phyloP scores from a whole-genome alignment of 176 grass and related monocot genomes.

The Aegilops tauschii region DNA sequence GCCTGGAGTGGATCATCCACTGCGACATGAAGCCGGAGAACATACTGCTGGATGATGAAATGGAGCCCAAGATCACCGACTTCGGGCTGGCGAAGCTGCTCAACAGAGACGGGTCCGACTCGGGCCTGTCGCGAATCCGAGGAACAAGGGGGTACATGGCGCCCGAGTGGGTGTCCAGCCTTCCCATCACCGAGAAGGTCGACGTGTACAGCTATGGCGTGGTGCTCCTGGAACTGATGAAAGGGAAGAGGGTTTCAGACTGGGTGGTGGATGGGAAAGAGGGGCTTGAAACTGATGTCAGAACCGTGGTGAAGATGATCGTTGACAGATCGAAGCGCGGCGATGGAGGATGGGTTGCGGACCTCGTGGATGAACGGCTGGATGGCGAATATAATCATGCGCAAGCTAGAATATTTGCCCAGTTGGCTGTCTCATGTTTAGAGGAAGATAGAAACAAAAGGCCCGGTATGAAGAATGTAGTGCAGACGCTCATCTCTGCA shows the following conservation, averaged over 20 bases:
- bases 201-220: constrained; percentile 10
- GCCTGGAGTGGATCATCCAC: constrained; percentile 24
- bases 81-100: constrained; percentile 5
- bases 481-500: constrained; percentile 19
- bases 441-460: constrained; percentile 25
- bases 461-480: constrained; percentile 10
- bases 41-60: constrained; percentile 7
- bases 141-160: constrained; percentile 21
- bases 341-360: neutral
- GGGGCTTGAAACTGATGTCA: neutral
- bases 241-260: neutral
- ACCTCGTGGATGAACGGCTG: constrained; percentile 5
- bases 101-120: neutral
- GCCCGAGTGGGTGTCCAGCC: constrained; percentile 20
- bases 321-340: neutral
- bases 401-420: neutral
- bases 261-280: constrained; percentile 17
- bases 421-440: constrained; percentile 7
- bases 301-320: constrained; percentile 6
- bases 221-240: constrained; percentile 9
- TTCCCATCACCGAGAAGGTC: neutral
- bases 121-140: neutral
- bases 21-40: constrained; percentile 18
- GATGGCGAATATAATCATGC: neutral
- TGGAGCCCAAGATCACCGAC: constrained; percentile 31